Base-by-base conservation (phyloP, 2,329 filamentous ascomycete species). In the Rutstroemia sydowiana region DNA sequence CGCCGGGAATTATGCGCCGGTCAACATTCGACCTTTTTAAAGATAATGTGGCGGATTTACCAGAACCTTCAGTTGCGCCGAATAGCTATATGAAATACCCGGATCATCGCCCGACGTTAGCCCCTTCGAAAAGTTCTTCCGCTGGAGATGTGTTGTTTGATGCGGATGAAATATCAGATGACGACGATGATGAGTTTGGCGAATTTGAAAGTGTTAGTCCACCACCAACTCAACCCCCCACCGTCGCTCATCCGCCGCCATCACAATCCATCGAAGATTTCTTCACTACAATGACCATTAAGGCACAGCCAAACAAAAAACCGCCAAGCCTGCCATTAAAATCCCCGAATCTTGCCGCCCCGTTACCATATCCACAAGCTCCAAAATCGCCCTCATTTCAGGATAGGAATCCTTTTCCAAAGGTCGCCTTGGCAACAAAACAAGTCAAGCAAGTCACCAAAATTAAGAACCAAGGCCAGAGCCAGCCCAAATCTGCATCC, bases 181-280 rank as follows among this genome's bases (percentile, higher is more conserved):
- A 71, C 5, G 78, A 77, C 3, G 77, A 82, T 7, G 81, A 84
- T 50, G 81, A 84, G 61, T 86, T 83, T 68, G 81, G 83, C 0
- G 82, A 85, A 51, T 87, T 87, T 61, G 82, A 85, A 65, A 73
- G 76, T 41, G 79, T 79, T 14, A 68, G 69, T 30, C 52, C 56
- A 28, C 53, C 52, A 14, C 34, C 48, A n/a, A 60, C 60, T 48
- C 55, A 54, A 26, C n/a, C 36, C 57, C 51, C 48, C n/a, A 60
- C 60, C 47, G 55, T 54, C 23, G 36, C 36, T 58, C 51, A 28
- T n/a, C 44, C 34, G 31, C 48, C 45, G 46, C 43, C 56, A 36
- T 51, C 50, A 37, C 56, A 59, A 30, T 59, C 60, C 20, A 48
- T 63, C n/a, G 65, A 71, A 48, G 66, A 69, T 11, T 54, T 64